Percentiles rank a stretch among this genome's conserved stretches.
Evolutionary conservation across 805 yeast genomes (phyloP).

Genomic region (Nakazawaea molendinolei): DNA sequence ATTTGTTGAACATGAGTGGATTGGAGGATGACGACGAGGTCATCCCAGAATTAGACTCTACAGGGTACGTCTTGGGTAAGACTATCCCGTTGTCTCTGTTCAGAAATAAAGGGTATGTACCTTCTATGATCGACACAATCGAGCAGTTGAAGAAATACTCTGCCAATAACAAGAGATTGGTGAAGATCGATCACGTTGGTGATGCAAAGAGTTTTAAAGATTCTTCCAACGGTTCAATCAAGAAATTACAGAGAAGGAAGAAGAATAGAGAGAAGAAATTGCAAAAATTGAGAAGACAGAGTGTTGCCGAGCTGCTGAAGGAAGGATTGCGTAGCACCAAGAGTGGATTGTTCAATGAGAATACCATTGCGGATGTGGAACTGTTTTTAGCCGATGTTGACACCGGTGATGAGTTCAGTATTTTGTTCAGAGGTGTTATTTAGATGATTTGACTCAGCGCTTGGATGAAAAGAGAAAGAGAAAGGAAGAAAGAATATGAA

Average conservation of each 20-base stretch:
- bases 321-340: constrained; percentile 73
- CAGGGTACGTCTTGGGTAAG: constrained; percentile 14
- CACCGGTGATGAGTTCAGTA: constrained; percentile 31
- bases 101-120: constrained; percentile 62
- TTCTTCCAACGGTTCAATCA: too few relatives aligned
- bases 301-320: constrained; percentile 66
- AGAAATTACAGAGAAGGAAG: constrained; percentile 25
- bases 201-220: too few relatives aligned
- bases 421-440: constrained; percentile 25
- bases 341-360: constrained; percentile 71
- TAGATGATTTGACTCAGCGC: constrained; percentile 8
- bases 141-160: constrained; percentile 7
- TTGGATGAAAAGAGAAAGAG: too few relatives aligned
- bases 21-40: constrained; percentile 59
- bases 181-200: too few relatives aligned
- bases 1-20: constrained; percentile 81
- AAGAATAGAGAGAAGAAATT: constrained; percentile 25
- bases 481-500: too few relatives aligned
- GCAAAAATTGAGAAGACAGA: constrained; percentile 47
- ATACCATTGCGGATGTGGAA: constrained; percentile 68
- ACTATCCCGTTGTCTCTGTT: constrained; percentile 85
- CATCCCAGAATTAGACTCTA: constrained; percentile 4
- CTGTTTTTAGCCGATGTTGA: constrained; percentile 53
- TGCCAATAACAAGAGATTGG: constrained; percentile 2
- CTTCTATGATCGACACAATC: constrained; percentile 7